Evolutionary conservation across 2,329 filamentous ascomycete genomes (phyloP), one percentile per base, ranked within the genome.

Genomic region (Didymella segeticola): DNA sequence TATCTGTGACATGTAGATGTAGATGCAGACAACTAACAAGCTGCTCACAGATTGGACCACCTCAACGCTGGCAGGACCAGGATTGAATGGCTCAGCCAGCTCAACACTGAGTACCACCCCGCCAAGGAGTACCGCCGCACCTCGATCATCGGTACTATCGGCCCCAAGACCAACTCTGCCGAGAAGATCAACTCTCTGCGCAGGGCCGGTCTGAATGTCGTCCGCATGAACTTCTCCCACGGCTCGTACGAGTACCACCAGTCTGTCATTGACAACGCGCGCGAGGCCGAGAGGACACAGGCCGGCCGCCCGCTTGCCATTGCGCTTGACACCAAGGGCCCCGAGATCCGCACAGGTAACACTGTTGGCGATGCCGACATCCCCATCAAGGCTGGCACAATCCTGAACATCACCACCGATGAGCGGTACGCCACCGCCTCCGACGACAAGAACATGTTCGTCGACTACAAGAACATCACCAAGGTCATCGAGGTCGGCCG

Each of bases 381-480:
- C 60, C 91, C 93, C 64, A 93, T 99, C 78, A 80, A 86, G 65
- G 89, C 87, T 46, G 93, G 93, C 68, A 86, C 87, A 63, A 83
- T 96, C 79, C 79, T 99, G 78, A 97, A 96, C 85, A 90, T 99
- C 79, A 97, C 95, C 74, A 99, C 95, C 55, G 93, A 99, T 75
- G 93, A 98, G 43, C 82, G 91, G 75, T 98, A 97, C 78, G 89
- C 89, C 68, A 89, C 89, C 52, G 80, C 86, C 54, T 93, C 89
- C 72, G 90, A 96, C 78, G 88, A 91, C 69, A 85, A 93, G 81
- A 96, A 96, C 84, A 96, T 99, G 95, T 97, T 92, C 74, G 89
- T 98, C 72, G 93, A 98, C 83, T 98, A 99, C 85, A 96, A 96
- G 88, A 99, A 99, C 85, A 98, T 99, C 80, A 97, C 93, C 80